Base-by-base conservation (phyloP, 2,329 filamentous ascomycete species). In the Beauveria asiatica region DNA sequence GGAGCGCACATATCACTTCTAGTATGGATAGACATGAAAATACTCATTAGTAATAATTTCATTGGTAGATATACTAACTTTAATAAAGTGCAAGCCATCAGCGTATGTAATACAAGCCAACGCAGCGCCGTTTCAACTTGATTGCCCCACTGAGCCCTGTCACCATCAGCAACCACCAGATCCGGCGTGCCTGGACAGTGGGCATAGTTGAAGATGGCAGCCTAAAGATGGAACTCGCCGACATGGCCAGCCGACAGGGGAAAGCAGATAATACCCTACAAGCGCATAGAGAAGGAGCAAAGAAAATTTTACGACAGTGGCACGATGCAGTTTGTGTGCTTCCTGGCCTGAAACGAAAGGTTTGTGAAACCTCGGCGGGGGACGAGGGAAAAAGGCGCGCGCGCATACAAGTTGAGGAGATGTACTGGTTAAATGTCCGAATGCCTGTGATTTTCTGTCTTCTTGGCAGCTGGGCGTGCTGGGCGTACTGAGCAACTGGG, bases 291-390 rank as follows among this genome's bases (percentile, higher is more conserved):
- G 44, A 7, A 30, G 30, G n/a, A 39, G 9, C 11, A 51, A 51
- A 41, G 10, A 3, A 52, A 39, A 9, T 10, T 41, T 27, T 27
- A 16, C 23, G 6, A 11, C 16, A 48, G 53, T 44, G 19, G 53
- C 25, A 57, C 42, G 30, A 57, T 25, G 41, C 30, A 45, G 42
- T 17, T 33, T 39, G n/a, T 48, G 54, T 57, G 39, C 23, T 57
- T 33, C 54, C 19, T n/a, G 54, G 27, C 54, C 54, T 57, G 54
- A 57, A 57, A 57, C 54, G 54, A 30, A 48, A 57, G 27, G 25
- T 13, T 17, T 25, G 50, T 19, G 13, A 42, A 19, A 53, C 21
- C 19, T 41, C 13, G 30, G 41, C 50, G 33, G 37, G 50, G 8
- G 50, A 17, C 3, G 6, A 53, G 50, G 7, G 27, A 52, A 41